Base-by-base conservation (phyloP, 2,329 filamentous ascomycete species). In the Rhinocladiella mackenziei region DNA sequence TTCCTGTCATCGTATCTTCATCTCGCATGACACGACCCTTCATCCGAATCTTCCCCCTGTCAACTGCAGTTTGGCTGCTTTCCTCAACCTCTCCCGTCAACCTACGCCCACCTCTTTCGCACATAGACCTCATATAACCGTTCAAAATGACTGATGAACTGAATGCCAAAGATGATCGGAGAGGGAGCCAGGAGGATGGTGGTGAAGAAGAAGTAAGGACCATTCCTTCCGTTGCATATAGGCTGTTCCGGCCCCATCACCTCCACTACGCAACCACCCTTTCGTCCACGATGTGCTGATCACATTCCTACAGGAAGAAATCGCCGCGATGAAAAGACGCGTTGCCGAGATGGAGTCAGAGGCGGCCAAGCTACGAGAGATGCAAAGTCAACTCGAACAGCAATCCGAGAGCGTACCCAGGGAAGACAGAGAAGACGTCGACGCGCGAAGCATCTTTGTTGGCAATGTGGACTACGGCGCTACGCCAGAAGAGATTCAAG, bases 381-480 rank as follows among this genome's bases (percentile, higher is more conserved):
- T 92, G 86, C 86, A 92, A 65, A 83, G 83, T 43, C 82, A 77
- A 41, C 77, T 97, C 51, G 91, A 97, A 65, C 82, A 89, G 63
- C 85, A 92, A 60, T 83, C 81, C 52, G 82, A 88, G 54, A 86
- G 86, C 58, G 75, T 92, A 50, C 48, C 44, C 5, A 80, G 84
- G 55, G 92, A 97, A 64, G 89, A 89, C 71, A 94, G 94, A 69
- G 89, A 96, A 65, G 94, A 96, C 57, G 82, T 98, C 48, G 92
- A 98, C 69, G 83, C 83, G 56, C 83, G 92, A 60, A 96, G 89
- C 70, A 89, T 98, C 67, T 98, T 98, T 65, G 92, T 98, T 32
- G 92, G 92, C 57, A 98, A 98, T 59, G 92, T 98, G 56, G 92
- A 98, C 69, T 98, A 98, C 68, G 89, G 87, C 51, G 89, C 91